Evolutionary conservation across 2,329 filamentous ascomycete species (phyloP).

Genomic region (Aspergillus ochraceus): DNA sequence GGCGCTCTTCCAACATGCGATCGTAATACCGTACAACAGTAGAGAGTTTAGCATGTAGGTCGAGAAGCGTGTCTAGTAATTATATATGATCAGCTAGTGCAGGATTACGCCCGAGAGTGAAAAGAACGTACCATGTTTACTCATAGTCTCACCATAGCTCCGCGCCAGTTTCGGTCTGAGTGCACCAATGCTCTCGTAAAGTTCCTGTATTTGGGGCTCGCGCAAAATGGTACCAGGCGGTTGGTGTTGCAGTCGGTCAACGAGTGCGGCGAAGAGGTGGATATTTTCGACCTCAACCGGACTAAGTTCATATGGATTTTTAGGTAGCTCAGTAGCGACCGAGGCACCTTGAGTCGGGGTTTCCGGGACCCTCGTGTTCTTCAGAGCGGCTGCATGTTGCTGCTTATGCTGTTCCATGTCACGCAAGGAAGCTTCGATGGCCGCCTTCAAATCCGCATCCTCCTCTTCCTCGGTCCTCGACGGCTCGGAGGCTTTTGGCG

Average conservation of each 20-base stretch:
- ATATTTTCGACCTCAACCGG: constrained; percentile 96
- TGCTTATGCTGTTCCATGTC: constrained; percentile 99
- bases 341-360: constrained; percentile 51
- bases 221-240: constrained; percentile 93
- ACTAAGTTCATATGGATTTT: constrained; percentile 92
- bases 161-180: constrained; percentile 89
- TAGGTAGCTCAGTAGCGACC: constrained; percentile 61
- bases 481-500: constrained; percentile 46
- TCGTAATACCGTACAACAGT: constrained; percentile 98
- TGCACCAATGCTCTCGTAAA: constrained; percentile 96
- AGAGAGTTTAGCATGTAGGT: constrained; percentile 91
- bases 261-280: constrained; percentile 89
- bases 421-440: constrained; percentile 88
- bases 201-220: constrained; percentile 95
- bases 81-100: constrained; percentile 17
- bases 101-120: not conserved
- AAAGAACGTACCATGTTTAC: constrained; percentile 78
- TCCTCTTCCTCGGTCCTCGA: constrained; percentile 68
- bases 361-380: constrained; percentile 68
- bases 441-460: constrained; percentile 88
- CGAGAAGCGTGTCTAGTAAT: constrained; percentile 76
- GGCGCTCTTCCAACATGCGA: constrained; percentile 91
- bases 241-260: constrained; percentile 92
- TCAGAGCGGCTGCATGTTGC: constrained; percentile 78
- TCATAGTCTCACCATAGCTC: constrained; percentile 98